Evolutionary conservation across 108 stramenopile species (phyloP), one percentile per base, ranked within the genome.

Genomic region (Cyclostephanos invisitatus): DNA sequence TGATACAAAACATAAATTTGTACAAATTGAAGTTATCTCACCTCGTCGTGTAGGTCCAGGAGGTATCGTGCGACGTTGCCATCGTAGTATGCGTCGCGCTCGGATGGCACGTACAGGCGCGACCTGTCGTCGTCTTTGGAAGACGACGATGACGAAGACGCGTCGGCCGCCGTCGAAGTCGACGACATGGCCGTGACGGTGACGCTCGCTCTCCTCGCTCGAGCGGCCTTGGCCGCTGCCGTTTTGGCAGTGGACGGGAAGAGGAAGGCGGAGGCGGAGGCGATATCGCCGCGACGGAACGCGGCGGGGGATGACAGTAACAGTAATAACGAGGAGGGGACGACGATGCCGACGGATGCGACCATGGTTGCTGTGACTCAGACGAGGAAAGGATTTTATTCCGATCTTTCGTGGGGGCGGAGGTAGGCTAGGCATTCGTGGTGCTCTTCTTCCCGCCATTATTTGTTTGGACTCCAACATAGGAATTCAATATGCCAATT

Each of bases 21-120:
- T 49, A 15, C n/a, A 15, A 18, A 49, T 5, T 22, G 10, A 4
- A 32, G 4, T 4, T 4, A 3, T 32, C 54, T 59, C 58, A 59
- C 58, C 35, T 73, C 74, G 42, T 87, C 83, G 70, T 90, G 68
- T 21, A 90, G 78, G 86, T 92, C 91, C 42, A 92, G 62, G 44
- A 92, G 77, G 66, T 88, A 92, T 37, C 85, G 75, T 1, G 91
- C 89, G 11, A 87, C 47, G 60, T 89, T 84, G 6, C 72, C 72
- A 4, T 59, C 27, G 40, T 85, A 85, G 22, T 80, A 55, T 9
- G 20, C 77, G 36, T 85, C 78, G 15, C 84, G 68, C 36, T 75
- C 56, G 2, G 68, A 51, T 11, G 84, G 81, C 18, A 64, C 66
- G 50, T 79, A 70, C 8, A 85, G 60, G 38, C 63, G 40, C 7